Conservation (phyloP, 192 early-diverging fungal genomes). For the Powellomyces hirtus region DNA sequence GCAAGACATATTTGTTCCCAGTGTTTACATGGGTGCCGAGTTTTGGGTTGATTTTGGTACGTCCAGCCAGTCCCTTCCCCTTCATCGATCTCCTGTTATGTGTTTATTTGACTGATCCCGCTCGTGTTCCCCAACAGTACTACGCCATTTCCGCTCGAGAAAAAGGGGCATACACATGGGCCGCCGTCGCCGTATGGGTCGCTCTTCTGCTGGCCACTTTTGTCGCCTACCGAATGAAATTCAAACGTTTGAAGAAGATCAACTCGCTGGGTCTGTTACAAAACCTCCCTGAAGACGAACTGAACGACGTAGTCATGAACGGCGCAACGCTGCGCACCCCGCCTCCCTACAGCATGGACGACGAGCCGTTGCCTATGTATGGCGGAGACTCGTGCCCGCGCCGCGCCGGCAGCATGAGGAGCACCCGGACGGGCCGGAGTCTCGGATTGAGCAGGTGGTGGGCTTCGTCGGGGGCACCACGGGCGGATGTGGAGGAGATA, state of each 20-base stretch:
- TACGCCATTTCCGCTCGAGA: background rate
- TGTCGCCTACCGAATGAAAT: slow-evolving; percentile 1
- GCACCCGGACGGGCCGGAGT: too few species aligned
- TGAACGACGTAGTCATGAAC: slow-evolving; percentile 23
- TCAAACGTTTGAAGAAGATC: slow-evolving; percentile 9
- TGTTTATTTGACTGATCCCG: background rate
- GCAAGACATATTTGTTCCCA: slow-evolving; percentile 12
- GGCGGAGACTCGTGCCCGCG: too few species aligned
- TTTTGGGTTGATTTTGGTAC: slow-evolving; percentile 18
- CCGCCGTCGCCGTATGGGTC: slow-evolving; percentile 15
- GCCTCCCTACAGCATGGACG: background rate
- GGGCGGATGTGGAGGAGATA: too few species aligned
- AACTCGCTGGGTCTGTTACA: slow-evolving; percentile 1
- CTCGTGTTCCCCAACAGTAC: background rate
- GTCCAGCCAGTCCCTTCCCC: too few species aligned
- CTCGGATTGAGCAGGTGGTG: too few species aligned
- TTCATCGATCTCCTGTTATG: background rate
- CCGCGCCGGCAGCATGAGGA: too few species aligned
- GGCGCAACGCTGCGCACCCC: slow-evolving; percentile 4
- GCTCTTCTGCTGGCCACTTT: slow-evolving; percentile 10
- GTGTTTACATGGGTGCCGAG: slow-evolving; percentile 17
- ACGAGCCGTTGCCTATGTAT: slow-evolving; percentile 11
- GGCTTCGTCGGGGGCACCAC: too few species aligned
- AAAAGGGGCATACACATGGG: slow-evolving; percentile 4
- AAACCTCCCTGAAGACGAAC: slow-evolving; percentile 10